A percentile compares a stretch with the other conserved stretches of the same genome.
phyloP scores from a whole-genome alignment of 2,329 filamentous ascomycete species.

The Didymosphaeria variabile region DNA sequence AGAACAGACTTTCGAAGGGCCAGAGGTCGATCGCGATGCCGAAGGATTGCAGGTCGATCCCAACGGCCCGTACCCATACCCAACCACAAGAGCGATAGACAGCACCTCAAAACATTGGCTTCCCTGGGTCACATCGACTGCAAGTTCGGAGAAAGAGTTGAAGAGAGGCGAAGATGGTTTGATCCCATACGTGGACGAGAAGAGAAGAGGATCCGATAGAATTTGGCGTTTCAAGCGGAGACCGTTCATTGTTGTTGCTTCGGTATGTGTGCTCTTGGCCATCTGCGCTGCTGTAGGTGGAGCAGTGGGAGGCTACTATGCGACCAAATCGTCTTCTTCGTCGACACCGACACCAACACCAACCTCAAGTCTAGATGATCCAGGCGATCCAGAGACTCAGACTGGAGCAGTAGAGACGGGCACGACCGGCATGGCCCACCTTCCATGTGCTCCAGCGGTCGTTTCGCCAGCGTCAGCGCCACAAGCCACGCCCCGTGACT shows the following conservation, averaged over 20 bases:
- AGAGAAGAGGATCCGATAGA: slow-evolving; percentile 3
- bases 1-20: slow-evolving; percentile 1
- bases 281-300: slow-evolving; percentile 17
- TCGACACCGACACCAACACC: background rate
- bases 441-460: slow-evolving; percentile 15
- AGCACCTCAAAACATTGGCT: slow-evolving; percentile 9
- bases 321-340: slow-evolving; percentile 1
- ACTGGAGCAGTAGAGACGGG: slow-evolving; percentile 17
- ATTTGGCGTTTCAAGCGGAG: slow-evolving; percentile 20
- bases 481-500: slow-evolving; percentile 16
- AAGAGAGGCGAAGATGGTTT: slow-evolving; percentile 6
- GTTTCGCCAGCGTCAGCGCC: background rate
- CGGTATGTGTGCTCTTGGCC: slow-evolving; percentile 8
- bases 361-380: slow-evolving; percentile 2
- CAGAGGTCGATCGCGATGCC: slow-evolving; percentile 18
- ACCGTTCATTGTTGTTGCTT: slow-evolving; percentile 19
- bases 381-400: background rate
- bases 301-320: slow-evolving; percentile 19
- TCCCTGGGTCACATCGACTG: background rate
- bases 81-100: slow-evolving; percentile 14
- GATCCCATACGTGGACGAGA: slow-evolving; percentile 5
- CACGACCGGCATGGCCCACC: slow-evolving; percentile 20
- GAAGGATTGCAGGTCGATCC: slow-evolving; percentile 22
- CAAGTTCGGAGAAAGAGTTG: slow-evolving; percentile 8
- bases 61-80: slow-evolving; percentile 19